These are phyloP conservation scores for Leucocoprinus leucothites DNA, from an alignment of 768 basidiomycete genomes.

Conservation along the genomic window DNA sequence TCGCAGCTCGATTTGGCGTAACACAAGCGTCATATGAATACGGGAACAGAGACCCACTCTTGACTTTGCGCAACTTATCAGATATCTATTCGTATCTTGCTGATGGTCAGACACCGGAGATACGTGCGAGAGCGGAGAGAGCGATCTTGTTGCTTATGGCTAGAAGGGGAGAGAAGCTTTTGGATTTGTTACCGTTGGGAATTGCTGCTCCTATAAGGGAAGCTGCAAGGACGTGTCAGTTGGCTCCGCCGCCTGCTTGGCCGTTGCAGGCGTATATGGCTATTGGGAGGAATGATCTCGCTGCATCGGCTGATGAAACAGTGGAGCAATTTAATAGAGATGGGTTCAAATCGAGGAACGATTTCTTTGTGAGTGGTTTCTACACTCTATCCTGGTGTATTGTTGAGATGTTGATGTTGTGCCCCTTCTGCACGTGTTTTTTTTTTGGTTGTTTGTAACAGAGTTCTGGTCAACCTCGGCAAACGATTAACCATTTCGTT, in stretches of 20 bases:
- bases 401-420: not conserved
- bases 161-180: conserved; percentile 41
- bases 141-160: conserved; percentile 57
- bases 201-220: conserved; percentile 80
- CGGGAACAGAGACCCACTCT: conserved; percentile 59
- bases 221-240: conserved; percentile 79
- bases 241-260: conserved; percentile 76
- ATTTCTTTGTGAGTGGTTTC: conserved; percentile 48
- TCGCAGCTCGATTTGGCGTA: conserved; percentile 46
- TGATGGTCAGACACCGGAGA: conserved; percentile 45
- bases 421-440: too few species aligned
- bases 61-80: conserved; percentile 49
- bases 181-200: conserved; percentile 63
- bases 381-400: not conserved
- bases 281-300: conserved; percentile 74
- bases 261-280: conserved; percentile 62
- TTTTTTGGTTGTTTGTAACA: conserved; percentile 24
- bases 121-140: conserved; percentile 64
- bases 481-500: conserved; percentile 50
- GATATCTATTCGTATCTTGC: conserved; percentile 57
- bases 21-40: conserved; percentile 52
- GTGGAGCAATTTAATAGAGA: conserved; percentile 44
- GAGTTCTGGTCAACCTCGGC: conserved; percentile 48
- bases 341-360: conserved; percentile 56
- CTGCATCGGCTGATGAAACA: conserved; percentile 51